These are phyloP conservation scores for Hamamelis virginiana DNA, from an alignment of 164 flowering plant species.

Conservation along the genomic window DNA sequence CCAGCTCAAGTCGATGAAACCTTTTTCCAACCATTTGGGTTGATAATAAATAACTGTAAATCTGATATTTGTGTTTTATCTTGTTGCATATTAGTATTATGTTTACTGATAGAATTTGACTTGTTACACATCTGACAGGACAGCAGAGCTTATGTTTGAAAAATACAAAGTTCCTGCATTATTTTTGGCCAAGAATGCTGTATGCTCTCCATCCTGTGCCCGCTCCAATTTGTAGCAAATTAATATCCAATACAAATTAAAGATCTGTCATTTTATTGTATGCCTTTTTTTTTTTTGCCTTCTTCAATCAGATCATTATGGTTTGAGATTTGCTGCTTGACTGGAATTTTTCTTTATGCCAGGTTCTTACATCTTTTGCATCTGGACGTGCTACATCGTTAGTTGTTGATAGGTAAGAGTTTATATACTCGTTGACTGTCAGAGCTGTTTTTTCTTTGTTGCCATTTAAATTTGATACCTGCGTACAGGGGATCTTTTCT, in stretches of 20 bases:
- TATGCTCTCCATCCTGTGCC: slow-evolving; percentile 33
- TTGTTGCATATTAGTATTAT: too few species aligned
- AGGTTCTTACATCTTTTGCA: slow-evolving; percentile 98
- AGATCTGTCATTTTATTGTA: neutral
- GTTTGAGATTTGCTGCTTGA: neutral
- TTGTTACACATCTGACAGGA: slow-evolving; percentile 44
- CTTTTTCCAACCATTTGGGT: too few species aligned
- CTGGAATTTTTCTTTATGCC: slow-evolving; percentile 6
- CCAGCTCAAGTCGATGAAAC: too few species aligned
- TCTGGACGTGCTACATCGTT: slow-evolving; percentile 96
- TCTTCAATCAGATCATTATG: neutral
- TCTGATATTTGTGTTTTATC: too few species aligned
- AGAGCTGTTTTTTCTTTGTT: neutral
- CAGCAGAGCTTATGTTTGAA: slow-evolving; percentile 97
- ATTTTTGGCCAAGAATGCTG: slow-evolving; percentile 97
- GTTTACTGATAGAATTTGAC: neutral
- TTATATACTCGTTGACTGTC: neutral
- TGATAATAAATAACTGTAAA: too few species aligned
- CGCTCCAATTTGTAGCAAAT: slow-evolving; percentile 2
- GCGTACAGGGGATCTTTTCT: neutral
- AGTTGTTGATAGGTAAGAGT: slow-evolving; percentile 83
- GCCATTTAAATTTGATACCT: too few species aligned
- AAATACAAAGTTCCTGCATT: slow-evolving; percentile 95
- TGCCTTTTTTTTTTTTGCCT: neutral
- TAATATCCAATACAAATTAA: neutral